These are phyloP conservation scores for Dillenia suffruticosa DNA, from an alignment of 164 flowering plant genomes.

Conservation along the genomic window DNA sequence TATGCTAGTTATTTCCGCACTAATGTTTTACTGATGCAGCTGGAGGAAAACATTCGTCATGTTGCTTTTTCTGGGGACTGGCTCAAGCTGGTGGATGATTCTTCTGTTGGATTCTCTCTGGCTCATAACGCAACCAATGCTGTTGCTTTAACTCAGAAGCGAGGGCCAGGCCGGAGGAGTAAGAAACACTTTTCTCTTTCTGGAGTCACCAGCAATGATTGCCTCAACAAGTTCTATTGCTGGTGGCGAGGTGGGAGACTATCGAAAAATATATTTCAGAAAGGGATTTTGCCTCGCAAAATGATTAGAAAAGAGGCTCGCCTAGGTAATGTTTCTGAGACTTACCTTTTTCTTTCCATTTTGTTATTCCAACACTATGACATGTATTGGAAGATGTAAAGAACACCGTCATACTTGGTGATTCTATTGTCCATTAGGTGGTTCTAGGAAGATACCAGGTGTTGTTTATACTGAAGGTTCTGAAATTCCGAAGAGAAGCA, in stretches of 20 bases:
- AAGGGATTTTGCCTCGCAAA: slow-evolving; percentile 52
- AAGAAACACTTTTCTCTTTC: slow-evolving; percentile 46
- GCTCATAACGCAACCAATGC: slow-evolving; percentile 29
- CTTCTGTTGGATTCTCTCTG: slow-evolving; percentile 40
- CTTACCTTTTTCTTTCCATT: not conserved
- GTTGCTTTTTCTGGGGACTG: slow-evolving; percentile 78
- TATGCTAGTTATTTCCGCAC: too few relatives aligned
- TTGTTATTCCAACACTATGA: not conserved
- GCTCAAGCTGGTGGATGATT: slow-evolving; percentile 73
- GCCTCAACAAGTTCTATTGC: slow-evolving; percentile 26
- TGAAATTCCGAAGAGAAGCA: slow-evolving; percentile 78
- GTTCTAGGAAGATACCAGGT: slow-evolving; percentile 57
- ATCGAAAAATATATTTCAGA: slow-evolving; percentile 58
- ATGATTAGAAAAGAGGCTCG: slow-evolving; percentile 66
- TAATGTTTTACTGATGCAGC: slow-evolving; percentile 38
- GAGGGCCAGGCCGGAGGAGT: slow-evolving; percentile 48
- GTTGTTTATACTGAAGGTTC: slow-evolving; percentile 61
- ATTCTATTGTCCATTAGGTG: slow-evolving; percentile 46
- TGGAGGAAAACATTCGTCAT: slow-evolving; percentile 65
- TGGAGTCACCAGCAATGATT: slow-evolving; percentile 33
- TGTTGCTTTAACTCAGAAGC: slow-evolving; percentile 48
- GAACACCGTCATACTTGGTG: too few relatives aligned
- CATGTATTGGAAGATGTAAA: not conserved
- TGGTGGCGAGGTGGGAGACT: slow-evolving; percentile 90
- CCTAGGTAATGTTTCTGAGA: slow-evolving; percentile 43